phyloP scores from a whole-genome alignment of 352 stramenopile species.

The Aphanomyces euteiches region DNA sequence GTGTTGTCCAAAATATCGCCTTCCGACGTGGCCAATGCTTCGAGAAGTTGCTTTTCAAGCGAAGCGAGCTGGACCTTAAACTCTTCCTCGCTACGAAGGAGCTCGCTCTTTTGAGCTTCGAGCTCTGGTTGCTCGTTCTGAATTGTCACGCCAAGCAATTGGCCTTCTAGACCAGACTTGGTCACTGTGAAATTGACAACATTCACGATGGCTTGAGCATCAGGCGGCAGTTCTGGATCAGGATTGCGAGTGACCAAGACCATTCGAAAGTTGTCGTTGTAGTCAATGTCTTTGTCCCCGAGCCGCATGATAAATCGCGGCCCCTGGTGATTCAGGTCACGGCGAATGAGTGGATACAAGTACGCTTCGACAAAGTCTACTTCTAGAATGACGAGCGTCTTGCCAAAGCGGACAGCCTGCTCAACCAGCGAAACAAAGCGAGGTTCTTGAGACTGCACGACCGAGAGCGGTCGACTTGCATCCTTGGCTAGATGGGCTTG shows the following conservation, averaged over 20 bases:
- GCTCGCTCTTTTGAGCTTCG: slow-evolving; percentile 89
- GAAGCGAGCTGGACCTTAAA: slow-evolving; percentile 92
- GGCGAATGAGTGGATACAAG: slow-evolving; percentile 88
- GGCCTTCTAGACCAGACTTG: slow-evolving; percentile 88
- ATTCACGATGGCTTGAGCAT: slow-evolving; percentile 87
- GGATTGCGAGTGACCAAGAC: slow-evolving; percentile 91
- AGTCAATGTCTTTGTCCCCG: slow-evolving; percentile 92
- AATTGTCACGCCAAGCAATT: slow-evolving; percentile 92
- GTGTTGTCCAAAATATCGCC: slow-evolving; percentile 96
- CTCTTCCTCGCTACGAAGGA: slow-evolving; percentile 91
- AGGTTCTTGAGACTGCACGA: slow-evolving; percentile 80
- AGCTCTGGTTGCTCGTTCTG: slow-evolving; percentile 93
- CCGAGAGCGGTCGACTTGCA: slow-evolving; percentile 78
- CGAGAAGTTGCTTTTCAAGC: slow-evolving; percentile 92
- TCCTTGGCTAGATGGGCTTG: slow-evolving; percentile 85
- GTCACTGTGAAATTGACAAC: slow-evolving; percentile 96
- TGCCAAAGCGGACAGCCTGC: slow-evolving; percentile 94
- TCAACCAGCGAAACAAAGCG: slow-evolving; percentile 91
- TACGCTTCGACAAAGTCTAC: slow-evolving; percentile 90
- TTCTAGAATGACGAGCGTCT: slow-evolving; percentile 92
- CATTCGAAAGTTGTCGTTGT: slow-evolving; percentile 93
- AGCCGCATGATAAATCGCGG: slow-evolving; percentile 88
- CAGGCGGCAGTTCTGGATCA: slow-evolving; percentile 78
- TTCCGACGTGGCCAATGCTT: slow-evolving; percentile 90
- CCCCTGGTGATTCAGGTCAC: slow-evolving; percentile 88